Percentiles rank a stretch among this genome's conserved stretches.
Conservation (phyloP, 371 early-diverging fungal species). For the Mucor velutinosus region DNA sequence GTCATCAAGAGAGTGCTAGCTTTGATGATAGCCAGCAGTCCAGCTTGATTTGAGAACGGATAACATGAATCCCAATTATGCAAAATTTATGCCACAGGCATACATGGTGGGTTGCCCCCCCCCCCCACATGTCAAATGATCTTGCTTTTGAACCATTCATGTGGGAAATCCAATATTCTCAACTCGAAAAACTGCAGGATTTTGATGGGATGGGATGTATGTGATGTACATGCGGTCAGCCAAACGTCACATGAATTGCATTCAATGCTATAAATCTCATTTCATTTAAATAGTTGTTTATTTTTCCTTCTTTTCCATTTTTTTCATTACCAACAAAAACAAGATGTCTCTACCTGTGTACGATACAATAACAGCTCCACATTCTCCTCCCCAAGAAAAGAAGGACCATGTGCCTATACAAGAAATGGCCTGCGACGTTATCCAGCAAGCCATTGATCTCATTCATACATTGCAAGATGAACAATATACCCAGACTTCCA, state of each 20-base stretch:
- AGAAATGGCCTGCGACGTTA: constrained; percentile 8
- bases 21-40: neutral
- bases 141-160: neutral
- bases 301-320: neutral
- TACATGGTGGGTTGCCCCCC: neutral
- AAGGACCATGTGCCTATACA: neutral
- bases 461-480: constrained; percentile 8
- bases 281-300: neutral
- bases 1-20: neutral
- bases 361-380: neutral
- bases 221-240: neutral
- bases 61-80: neutral
- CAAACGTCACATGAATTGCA: neutral
- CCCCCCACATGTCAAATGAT: neutral
- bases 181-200: neutral
- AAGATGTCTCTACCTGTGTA: neutral
- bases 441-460: constrained; percentile 24
- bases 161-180: neutral
- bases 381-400: neutral
- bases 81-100: neutral
- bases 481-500: constrained; percentile 48
- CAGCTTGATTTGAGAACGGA: neutral
- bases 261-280: neutral
- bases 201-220: neutral
- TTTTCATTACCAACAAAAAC: neutral